Evolutionary conservation across 768 basidiomycete genomes (phyloP).

Genomic region (Cystobasidium ongulense): DNA sequence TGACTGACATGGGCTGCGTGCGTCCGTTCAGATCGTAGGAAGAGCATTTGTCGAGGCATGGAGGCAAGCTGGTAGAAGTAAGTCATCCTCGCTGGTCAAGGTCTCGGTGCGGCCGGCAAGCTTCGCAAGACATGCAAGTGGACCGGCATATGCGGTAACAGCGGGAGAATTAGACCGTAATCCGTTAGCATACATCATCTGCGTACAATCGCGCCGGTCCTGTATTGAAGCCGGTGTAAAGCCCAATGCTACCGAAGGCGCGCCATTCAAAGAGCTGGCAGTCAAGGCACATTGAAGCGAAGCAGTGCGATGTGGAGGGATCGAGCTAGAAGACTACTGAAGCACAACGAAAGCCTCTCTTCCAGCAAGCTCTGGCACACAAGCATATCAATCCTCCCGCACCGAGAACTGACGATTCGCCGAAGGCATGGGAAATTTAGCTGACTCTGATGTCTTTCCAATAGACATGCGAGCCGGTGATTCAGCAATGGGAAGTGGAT

Average conservation of each 20-base stretch:
- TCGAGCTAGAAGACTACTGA: no score
- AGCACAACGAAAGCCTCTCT: no score
- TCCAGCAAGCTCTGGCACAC: no score
- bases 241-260: no score
- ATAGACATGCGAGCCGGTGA: constrained; percentile 60
- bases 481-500: constrained; percentile 57
- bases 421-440: not conserved
- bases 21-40: constrained; percentile 61
- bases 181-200: no score
- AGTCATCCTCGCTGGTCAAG: constrained; percentile 41
- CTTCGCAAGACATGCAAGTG: constrained; percentile 17
- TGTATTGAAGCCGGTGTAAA: no score
- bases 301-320: no score
- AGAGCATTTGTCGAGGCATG: constrained; percentile 86
- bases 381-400: no score
- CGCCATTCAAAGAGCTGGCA: no score
- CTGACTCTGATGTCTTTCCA: not conserved
- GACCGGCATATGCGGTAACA: not conserved
- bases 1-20: constrained; percentile 59
- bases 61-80: constrained; percentile 86
- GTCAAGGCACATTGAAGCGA: no score
- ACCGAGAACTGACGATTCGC: not conserved
- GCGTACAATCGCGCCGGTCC: no score
- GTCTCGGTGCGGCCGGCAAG: not conserved
- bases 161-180: no score